These are phyloP conservation scores for Dioscorea alata DNA, from an alignment of 106 monocot species.

Conservation along the genomic window DNA sequence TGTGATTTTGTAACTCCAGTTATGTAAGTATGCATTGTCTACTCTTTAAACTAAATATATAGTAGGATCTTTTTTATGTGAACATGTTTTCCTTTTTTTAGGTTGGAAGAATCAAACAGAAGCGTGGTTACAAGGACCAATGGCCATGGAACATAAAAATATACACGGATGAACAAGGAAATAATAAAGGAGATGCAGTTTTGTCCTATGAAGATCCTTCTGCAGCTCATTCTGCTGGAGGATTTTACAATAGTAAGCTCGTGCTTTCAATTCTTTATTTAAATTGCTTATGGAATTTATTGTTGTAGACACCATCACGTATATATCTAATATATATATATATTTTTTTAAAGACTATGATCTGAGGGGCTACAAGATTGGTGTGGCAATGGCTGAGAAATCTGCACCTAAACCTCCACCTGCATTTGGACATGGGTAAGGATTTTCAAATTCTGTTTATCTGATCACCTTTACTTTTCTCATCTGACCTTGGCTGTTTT, in stretches of 20 bases:
- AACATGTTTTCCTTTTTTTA: conserved; percentile 17
- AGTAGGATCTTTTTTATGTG: too few species aligned
- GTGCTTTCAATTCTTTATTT: conserved; percentile 1
- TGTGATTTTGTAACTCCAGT: too few species aligned
- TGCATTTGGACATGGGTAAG: conserved; percentile 78
- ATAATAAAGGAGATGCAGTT: conserved; percentile 86
- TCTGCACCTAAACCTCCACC: conserved; percentile 81
- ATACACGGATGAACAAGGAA: conserved; percentile 87
- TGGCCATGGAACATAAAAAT: conserved; percentile 99
- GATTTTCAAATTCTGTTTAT: too few species aligned
- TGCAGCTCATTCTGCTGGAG: conserved; percentile 98
- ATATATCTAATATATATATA: background rate
- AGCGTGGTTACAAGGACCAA: conserved; percentile 98
- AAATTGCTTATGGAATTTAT: background rate
- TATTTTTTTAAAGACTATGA: conserved; percentile 58
- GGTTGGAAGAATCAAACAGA: conserved; percentile 97
- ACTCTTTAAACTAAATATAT: too few species aligned
- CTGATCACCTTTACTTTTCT: too few species aligned
- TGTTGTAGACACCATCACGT: too few species aligned
- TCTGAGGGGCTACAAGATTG: conserved; percentile 75
- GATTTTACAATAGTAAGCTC: conserved; percentile 81
- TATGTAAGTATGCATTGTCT: too few species aligned
- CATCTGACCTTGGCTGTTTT: too few species aligned
- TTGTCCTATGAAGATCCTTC: conserved; percentile 97
- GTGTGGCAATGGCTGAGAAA: conserved; percentile 94